Percentiles rank a stretch among this genome's conserved stretches.
Evolutionary conservation across 2,329 filamentous ascomycete species (phyloP).

Genomic region (Acrodontium crateriforme): DNA sequence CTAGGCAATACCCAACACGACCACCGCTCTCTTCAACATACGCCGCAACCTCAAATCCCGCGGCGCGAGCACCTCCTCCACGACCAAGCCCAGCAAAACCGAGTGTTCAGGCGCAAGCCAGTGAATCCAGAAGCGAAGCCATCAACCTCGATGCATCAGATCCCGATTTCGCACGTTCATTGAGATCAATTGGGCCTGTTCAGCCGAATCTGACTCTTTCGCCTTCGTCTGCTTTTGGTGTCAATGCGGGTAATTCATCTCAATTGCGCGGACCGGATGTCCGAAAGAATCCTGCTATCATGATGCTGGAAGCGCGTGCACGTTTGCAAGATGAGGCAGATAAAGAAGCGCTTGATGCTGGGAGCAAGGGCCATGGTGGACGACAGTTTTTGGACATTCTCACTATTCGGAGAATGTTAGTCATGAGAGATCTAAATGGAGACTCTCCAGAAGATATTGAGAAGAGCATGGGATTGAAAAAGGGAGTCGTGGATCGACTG

Average conservation of each 20-base stretch:
- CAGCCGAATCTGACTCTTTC: slow-evolving; percentile 44
- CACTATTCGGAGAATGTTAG: slow-evolving; percentile 24
- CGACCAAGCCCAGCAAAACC: slow-evolving; percentile 13
- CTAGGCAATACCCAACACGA: slow-evolving; percentile 43
- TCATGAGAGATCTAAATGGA: slow-evolving; percentile 19
- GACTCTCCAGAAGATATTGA: slow-evolving; percentile 19
- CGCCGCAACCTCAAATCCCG: slow-evolving; percentile 16
- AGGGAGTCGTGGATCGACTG: slow-evolving; percentile 20
- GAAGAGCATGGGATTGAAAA: slow-evolving; percentile 19
- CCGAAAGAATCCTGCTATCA: slow-evolving; percentile 40
- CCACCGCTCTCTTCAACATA: slow-evolving; percentile 13
- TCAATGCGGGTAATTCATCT: slow-evolving; percentile 22
- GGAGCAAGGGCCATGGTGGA: slow-evolving; percentile 27
- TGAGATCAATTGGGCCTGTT: slow-evolving; percentile 50
- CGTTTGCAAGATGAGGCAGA: slow-evolving; percentile 40
- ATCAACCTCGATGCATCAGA: slow-evolving; percentile 48
- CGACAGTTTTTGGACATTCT: slow-evolving; percentile 32
- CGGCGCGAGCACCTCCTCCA: slow-evolving; percentile 14
- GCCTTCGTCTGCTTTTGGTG: slow-evolving; percentile 36
- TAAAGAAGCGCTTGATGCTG: slow-evolving; percentile 35
- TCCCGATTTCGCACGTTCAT: slow-evolving; percentile 57
- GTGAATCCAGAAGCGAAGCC: slow-evolving; percentile 28
- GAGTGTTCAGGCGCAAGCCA: slow-evolving; percentile 26
- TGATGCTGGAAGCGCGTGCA: slow-evolving; percentile 38
- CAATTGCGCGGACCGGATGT: slow-evolving; percentile 20